Percentiles rank a stretch among this genome's conserved stretches.
These are phyloP conservation scores for Paramyrothecium sp. DNA, from an alignment of 2,329 filamentous ascomycete genomes.

Conservation along the genomic window DNA sequence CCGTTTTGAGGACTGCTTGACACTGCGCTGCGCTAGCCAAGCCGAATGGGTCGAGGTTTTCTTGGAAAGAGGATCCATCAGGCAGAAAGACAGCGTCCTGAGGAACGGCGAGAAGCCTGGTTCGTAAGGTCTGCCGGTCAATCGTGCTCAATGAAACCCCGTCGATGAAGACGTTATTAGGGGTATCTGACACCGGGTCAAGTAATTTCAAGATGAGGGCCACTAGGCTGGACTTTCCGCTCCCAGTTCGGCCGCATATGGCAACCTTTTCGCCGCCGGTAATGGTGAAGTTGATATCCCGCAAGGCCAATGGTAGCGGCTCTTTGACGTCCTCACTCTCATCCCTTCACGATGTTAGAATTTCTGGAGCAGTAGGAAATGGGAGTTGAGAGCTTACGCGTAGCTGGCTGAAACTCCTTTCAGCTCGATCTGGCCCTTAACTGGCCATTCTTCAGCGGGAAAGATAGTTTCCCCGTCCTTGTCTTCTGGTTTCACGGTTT, in stretches of 20 bases:
- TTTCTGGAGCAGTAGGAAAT: background rate
- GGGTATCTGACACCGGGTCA: conserved; percentile 28
- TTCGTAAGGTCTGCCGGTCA: conserved; percentile 39
- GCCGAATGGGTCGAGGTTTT: conserved; percentile 41
- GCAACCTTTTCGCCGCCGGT: conserved; percentile 29
- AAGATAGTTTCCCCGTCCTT: conserved; percentile 14
- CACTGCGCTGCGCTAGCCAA: conserved; percentile 30
- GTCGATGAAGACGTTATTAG: conserved; percentile 40
- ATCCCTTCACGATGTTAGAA: background rate
- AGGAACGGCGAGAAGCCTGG: conserved; percentile 48
- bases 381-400: conserved; percentile 6
- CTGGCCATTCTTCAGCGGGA: conserved; percentile 26
- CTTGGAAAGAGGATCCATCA: conserved; percentile 35
- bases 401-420: conserved; percentile 32
- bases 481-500: conserved; percentile 20
- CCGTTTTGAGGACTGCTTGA: conserved; percentile 28
- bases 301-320: conserved; percentile 18
- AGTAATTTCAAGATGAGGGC: conserved; percentile 39
- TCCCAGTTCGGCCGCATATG: conserved; percentile 35
- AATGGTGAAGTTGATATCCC: conserved; percentile 24
- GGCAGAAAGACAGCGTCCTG: conserved; percentile 54
- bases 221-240: conserved; percentile 43
- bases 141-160: conserved; percentile 32
- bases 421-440: conserved; percentile 25
- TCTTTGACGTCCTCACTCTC: background rate